Evolutionary conservation across 257 asterid species (phyloP).

Genomic region (Nicotiana paniculata): DNA sequence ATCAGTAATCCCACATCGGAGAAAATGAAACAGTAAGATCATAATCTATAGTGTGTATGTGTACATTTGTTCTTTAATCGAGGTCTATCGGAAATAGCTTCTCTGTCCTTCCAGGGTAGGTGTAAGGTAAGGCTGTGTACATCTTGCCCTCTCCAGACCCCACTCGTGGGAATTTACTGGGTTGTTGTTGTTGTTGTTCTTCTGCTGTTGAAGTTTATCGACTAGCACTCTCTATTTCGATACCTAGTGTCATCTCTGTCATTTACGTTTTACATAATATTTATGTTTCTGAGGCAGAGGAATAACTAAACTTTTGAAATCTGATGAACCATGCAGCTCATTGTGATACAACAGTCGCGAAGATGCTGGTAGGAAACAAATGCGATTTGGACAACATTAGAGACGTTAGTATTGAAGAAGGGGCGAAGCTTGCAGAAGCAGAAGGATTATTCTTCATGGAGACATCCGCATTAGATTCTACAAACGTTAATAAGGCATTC

Average conservation of each 20-base stretch:
- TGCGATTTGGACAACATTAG: slow-evolving; percentile 26
- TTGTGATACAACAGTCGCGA: slow-evolving; percentile 25
- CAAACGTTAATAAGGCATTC: slow-evolving; percentile 23
- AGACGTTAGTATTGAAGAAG: slow-evolving; percentile 21
- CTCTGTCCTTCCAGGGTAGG: too few relatives aligned
- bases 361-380: slow-evolving; percentile 26
- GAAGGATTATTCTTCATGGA: slow-evolving; percentile 28
- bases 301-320: neutral
- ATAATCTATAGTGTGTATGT: too few relatives aligned
- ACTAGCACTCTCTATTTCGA: too few relatives aligned
- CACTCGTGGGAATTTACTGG: too few relatives aligned
- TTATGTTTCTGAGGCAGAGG: neutral
- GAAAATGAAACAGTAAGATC: too few relatives aligned
- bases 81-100: too few relatives aligned
- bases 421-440: slow-evolving; percentile 21
- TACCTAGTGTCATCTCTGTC: neutral
- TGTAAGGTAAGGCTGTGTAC: too few relatives aligned
- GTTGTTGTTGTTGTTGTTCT: too few relatives aligned
- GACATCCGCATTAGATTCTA: slow-evolving; percentile 29
- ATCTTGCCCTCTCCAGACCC: too few relatives aligned
- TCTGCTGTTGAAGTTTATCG: too few relatives aligned
- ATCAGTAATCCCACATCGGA: too few relatives aligned
- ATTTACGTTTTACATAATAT: neutral
- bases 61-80: too few relatives aligned
- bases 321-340: slow-evolving; percentile 14